phyloP scores from a whole-genome alignment of 1,139 yeast species.

The Candida sp. region DNA sequence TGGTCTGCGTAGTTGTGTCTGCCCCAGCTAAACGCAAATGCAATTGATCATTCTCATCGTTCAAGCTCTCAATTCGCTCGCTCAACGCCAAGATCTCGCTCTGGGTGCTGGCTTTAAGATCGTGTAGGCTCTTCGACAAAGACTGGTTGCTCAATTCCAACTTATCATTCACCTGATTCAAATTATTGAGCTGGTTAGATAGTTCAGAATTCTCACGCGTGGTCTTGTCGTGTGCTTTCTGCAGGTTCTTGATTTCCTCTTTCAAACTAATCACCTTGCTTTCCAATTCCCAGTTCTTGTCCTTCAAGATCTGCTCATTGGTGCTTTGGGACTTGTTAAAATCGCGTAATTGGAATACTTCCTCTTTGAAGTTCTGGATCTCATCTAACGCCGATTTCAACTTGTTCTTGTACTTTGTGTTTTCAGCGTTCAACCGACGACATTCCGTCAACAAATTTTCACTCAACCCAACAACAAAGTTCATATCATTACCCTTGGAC shows the following conservation, averaged over 20 bases:
- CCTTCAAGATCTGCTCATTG: conserved; percentile 56
- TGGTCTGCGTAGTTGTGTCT: conserved; percentile 1
- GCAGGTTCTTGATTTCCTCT: conserved; percentile 42
- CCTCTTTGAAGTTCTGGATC: conserved; percentile 37
- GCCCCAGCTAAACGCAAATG: conserved; percentile 38
- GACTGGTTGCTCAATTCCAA: conserved; percentile 44
- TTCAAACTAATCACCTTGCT: conserved; percentile 54
- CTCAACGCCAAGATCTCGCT: conserved; percentile 52
- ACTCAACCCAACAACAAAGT: conserved; percentile 83
- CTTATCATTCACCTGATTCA: conserved; percentile 54
- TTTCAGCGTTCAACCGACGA: conserved; percentile 75
- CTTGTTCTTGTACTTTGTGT: conserved; percentile 51
- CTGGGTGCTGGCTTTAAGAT: conserved; percentile 34
- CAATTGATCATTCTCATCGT: conserved; percentile 66
- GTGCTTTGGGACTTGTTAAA: conserved; percentile 31
- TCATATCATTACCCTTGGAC: conserved; percentile 65
- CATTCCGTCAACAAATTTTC: conserved; percentile 82
- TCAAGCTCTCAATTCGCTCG: conserved; percentile 55
- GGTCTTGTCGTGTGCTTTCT: conserved; percentile 34
- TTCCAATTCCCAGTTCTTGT: conserved; percentile 79
- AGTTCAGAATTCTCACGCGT: conserved; percentile 33
- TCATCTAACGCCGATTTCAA: conserved; percentile 49
- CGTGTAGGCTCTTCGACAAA: conserved; percentile 38
- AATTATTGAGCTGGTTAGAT: conserved; percentile 28
- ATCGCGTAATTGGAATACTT: conserved; percentile 35